Percentiles rank a stretch among this genome's conserved stretches.
phyloP scores from a whole-genome alignment of 2,329 filamentous ascomycete genomes.

The Paramyrothecium roridum region DNA sequence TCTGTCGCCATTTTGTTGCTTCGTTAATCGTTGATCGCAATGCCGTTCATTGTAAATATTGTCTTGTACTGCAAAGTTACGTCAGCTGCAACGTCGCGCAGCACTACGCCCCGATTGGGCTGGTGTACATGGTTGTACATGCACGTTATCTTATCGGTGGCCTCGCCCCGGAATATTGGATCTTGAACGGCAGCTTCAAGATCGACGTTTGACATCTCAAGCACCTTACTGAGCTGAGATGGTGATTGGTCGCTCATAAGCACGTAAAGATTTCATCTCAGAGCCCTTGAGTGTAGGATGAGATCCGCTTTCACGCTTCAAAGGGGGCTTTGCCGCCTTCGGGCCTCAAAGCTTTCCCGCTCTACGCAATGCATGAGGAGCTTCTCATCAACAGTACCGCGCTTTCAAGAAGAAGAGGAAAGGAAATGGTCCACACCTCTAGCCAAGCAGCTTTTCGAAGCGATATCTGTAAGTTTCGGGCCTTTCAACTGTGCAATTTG shows the following conservation, averaged over 20 bases:
- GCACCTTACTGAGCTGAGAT: not conserved
- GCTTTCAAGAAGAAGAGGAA: conserved; percentile 25
- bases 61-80: not conserved
- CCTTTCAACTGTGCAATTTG: not conserved
- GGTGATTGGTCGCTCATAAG: not conserved
- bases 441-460: conserved; percentile 80
- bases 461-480: conserved; percentile 65
- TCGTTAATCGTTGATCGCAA: too few species aligned
- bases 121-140: not conserved
- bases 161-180: not conserved
- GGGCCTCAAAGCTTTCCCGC: conserved; percentile 5
- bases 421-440: conserved; percentile 89
- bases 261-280: not conserved
- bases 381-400: conserved; percentile 20
- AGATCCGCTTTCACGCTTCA: not conserved
- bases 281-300: not conserved
- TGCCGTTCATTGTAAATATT: too few species aligned
- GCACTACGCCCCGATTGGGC: not conserved
- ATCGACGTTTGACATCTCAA: not conserved
- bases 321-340: conserved; percentile 4
- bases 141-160: not conserved
- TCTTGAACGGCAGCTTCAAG: not conserved
- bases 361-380: conserved; percentile 11
- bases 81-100: not conserved
- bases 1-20: too few species aligned